Conservation (phyloP, 2,329 filamentous ascomycete genomes). For the Scedosporium boydii region DNA sequence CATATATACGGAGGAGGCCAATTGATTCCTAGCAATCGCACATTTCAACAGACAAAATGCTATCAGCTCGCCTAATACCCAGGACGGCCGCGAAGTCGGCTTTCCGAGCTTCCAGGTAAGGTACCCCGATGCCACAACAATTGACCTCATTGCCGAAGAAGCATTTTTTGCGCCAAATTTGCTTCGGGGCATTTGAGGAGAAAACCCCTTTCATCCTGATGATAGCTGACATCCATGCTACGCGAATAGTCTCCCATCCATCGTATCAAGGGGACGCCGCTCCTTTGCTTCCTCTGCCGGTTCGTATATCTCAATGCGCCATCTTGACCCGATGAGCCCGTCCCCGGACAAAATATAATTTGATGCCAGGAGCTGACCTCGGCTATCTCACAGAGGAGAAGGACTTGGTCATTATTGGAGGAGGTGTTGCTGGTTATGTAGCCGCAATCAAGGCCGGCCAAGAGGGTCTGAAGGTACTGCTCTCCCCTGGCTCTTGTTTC, state of each 20-base stretch:
- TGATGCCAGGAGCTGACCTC: background rate
- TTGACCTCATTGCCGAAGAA: conserved; percentile 9
- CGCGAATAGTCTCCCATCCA: background rate
- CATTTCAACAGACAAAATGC: conserved; percentile 34
- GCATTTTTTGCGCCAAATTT: background rate
- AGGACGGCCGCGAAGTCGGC: conserved; percentile 47
- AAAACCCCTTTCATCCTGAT: background rate
- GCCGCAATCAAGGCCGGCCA: conserved; percentile 98
- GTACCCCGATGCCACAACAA: too few relatives aligned
- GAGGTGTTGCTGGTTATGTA: conserved; percentile 96
- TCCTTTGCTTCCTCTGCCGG: conserved; percentile 50
- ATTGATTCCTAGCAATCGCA: background rate
- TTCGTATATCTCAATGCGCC: conserved; percentile 23
- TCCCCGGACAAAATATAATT: background rate
- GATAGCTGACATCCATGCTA: background rate
- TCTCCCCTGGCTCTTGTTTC: background rate
- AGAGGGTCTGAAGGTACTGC: conserved; percentile 79
- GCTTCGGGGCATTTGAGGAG: background rate
- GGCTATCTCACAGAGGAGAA: conserved; percentile 61
- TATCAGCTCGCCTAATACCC: conserved; percentile 52
- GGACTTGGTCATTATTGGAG: conserved; percentile 94
- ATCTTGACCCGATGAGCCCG: background rate
- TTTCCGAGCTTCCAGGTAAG: conserved; percentile 45
- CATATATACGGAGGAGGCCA: background rate
- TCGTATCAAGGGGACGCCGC: conserved; percentile 38